These are phyloP conservation scores for Westerdykella ornata DNA, from an alignment of 2,329 filamentous ascomycete species.

Conservation along the genomic window DNA sequence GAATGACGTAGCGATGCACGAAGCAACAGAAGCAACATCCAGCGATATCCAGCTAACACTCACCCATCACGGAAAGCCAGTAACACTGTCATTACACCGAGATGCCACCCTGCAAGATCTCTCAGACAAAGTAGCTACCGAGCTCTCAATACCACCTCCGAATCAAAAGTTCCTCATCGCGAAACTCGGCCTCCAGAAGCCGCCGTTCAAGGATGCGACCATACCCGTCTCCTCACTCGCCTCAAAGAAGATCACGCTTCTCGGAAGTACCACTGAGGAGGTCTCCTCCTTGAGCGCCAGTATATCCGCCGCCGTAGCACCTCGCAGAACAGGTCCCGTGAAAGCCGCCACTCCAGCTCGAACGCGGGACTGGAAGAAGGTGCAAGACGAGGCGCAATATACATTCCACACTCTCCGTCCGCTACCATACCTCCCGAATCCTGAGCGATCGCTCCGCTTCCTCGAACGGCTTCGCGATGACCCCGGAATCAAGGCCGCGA, in stretches of 20 bases:
- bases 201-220: conserved; percentile 55
- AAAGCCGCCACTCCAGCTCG: conserved; percentile 36
- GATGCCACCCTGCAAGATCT: conserved; percentile 53
- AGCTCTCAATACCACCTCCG: conserved; percentile 52
- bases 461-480: conserved; percentile 73
- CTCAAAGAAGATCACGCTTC: conserved; percentile 57
- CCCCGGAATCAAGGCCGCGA: conserved; percentile 73
- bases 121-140: conserved; percentile 50
- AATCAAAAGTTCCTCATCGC: conserved; percentile 65
- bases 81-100: conserved; percentile 44
- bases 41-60: conserved; percentile 42
- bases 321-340: conserved; percentile 36
- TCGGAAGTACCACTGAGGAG: conserved; percentile 58
- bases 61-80: conserved; percentile 49
- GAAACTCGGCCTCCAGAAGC: conserved; percentile 58
- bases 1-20: neutral
- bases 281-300: conserved; percentile 48
- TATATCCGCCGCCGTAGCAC: conserved; percentile 36
- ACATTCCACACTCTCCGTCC: conserved; percentile 75
- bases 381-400: conserved; percentile 59
- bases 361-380: conserved; percentile 43
- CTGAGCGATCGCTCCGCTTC: conserved; percentile 63
- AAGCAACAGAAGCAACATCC: neutral
- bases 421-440: conserved; percentile 68
- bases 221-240: conserved; percentile 46